phyloP scores from a whole-genome alignment of 2,329 filamentous ascomycete genomes.

The Aspergillus transmontanensis region DNA sequence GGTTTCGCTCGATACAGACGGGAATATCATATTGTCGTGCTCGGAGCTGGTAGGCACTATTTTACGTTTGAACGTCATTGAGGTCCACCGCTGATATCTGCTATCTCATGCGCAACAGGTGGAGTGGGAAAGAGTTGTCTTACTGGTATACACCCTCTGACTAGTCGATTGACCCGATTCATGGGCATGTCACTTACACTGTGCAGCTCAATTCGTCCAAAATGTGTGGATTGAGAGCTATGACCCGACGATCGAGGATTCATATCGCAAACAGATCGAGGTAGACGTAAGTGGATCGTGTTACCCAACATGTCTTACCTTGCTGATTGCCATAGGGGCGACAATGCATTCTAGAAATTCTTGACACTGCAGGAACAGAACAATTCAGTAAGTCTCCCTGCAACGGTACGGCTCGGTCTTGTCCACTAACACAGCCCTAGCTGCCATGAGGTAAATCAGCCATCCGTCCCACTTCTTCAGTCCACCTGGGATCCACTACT shows the following conservation, averaged over 20 bases:
- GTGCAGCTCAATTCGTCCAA: slow-evolving; percentile 82
- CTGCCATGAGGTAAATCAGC: slow-evolving; percentile 58
- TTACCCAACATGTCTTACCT: slow-evolving; percentile 20
- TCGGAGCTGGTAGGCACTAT: slow-evolving; percentile 67
- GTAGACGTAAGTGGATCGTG: slow-evolving; percentile 71
- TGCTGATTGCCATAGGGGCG: slow-evolving; percentile 63
- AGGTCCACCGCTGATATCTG: slow-evolving; percentile 19
- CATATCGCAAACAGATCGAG: slow-evolving; percentile 83
- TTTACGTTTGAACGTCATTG: neutral
- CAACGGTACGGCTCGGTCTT: slow-evolving; percentile 2
- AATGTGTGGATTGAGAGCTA: slow-evolving; percentile 94
- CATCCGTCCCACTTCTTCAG: neutral
- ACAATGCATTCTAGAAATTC: slow-evolving; percentile 86
- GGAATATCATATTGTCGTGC: slow-evolving; percentile 80
- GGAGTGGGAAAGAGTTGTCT: slow-evolving; percentile 92
- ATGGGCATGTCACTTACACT: slow-evolving; percentile 14
- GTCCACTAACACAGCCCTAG: slow-evolving; percentile 36
- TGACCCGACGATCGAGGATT: slow-evolving; percentile 85
- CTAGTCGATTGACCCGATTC: neutral
- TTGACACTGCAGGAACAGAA: slow-evolving; percentile 89
- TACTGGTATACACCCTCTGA: slow-evolving; percentile 64
- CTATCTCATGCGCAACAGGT: slow-evolving; percentile 53
- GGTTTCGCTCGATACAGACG: slow-evolving; percentile 51
- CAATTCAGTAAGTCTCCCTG: slow-evolving; percentile 75
- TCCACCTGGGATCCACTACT: neutral